Evolutionary conservation across 1,139 yeast genomes (phyloP), one percentile per base, ranked within the genome.

Genomic region (Pichia cactophila): DNA sequence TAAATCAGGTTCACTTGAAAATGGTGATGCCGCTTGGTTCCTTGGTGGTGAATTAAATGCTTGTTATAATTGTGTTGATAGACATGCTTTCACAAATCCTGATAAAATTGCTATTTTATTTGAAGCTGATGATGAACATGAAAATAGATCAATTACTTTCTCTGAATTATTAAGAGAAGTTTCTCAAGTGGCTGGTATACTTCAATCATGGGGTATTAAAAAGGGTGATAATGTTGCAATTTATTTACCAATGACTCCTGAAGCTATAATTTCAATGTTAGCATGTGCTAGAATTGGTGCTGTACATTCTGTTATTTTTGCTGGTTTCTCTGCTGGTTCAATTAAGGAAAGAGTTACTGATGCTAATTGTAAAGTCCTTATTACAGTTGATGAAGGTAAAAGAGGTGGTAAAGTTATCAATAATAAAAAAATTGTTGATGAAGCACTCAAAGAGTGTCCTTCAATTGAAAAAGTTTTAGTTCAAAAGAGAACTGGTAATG

Each of bases 161-260:
- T 88, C 86, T 54, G 94, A 92, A 72, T 78, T 92, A 58, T 77
- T 90, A 65, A 79, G 85, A 61, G 90, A 88, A 65, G 96, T 92
- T 41, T 84, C 88, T 58, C 80, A 83, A 64, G 87, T 87, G 46
- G 96, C 97, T 26, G 95, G 90, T 62, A 87, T 89, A 36, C 78
- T 92, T 66, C 71, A 78, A 63, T 74, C 82, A 49, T 87, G 95
- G 88, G 97, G 97, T 55, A 83, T 92, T 61, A 69, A 74, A 59
- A 87, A 87, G 69, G 97, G 98, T 66, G 98, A 92, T 67, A 87
- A 95, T 42, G 97, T 92, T 53, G 97, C 97, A 54, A 84, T 92
- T 58, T 92, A 92, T 71, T 73, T 92, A 72, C 98, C 98, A 65
- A 92, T 92, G 97, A 89, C 88, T 55, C 88, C 97, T 50, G 96